A percentile compares a stretch with the other conserved stretches of the same genome.
Conservation (phyloP, 2,329 filamentous ascomycete genomes). For the Epichloe amarillans region DNA sequence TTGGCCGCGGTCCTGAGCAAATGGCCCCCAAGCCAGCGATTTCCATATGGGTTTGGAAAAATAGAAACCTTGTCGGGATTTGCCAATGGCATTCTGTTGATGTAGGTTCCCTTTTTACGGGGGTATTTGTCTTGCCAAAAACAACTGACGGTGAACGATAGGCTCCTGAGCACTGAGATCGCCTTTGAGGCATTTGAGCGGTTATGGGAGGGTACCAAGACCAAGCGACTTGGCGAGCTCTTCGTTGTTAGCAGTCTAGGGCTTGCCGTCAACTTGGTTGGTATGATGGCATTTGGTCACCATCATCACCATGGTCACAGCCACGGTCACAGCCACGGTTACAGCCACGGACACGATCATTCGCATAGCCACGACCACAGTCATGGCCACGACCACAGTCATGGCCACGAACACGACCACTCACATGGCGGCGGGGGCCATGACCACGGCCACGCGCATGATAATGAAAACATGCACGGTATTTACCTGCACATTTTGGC, state of each 20-base stretch:
- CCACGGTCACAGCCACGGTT: conserved; percentile 23
- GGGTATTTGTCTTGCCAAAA: not conserved
- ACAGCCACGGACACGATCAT: conserved; percentile 30
- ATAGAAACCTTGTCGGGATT: conserved; percentile 94
- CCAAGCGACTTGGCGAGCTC: conserved; percentile 73
- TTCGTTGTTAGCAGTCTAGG: conserved; percentile 80
- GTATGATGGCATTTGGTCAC: conserved; percentile 71
- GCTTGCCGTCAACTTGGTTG: conserved; percentile 79
- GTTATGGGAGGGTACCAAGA: conserved; percentile 69
- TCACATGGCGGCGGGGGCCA: conserved; percentile 29
- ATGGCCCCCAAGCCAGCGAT: conserved; percentile 79
- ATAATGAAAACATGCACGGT: conserved; percentile 95
- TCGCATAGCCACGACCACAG: conserved; percentile 25
- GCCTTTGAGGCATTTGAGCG: conserved; percentile 88
- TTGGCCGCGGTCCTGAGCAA: conserved; percentile 92
- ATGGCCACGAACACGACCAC: conserved; percentile 23
- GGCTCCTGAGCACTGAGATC: conserved; percentile 89
- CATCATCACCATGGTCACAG: conserved; percentile 39
- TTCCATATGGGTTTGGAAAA: conserved; percentile 93
- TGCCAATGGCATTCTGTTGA: conserved; percentile 86
- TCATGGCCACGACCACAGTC: conserved; percentile 25
- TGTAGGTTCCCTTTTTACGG: conserved; percentile 38
- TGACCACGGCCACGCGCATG: conserved; percentile 33
- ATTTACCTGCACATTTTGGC: conserved; percentile 94
- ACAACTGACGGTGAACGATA: conserved; percentile 18